Base-by-base conservation (phyloP, 192 early-diverging fungal species). In the Linnemannia schmuckeri region DNA sequence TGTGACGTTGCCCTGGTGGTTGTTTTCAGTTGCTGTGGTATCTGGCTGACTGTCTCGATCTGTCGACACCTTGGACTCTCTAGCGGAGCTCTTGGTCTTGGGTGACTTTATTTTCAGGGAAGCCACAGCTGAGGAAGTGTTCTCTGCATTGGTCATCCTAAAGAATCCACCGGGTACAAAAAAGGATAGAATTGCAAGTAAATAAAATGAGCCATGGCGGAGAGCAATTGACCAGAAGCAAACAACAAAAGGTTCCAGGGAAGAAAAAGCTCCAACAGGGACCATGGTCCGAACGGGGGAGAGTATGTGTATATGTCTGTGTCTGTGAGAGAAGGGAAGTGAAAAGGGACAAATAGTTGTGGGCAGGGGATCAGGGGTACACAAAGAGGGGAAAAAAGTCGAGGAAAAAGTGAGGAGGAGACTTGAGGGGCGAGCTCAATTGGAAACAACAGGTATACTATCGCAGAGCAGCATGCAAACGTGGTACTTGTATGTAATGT, bases 71-170 rank as follows among this genome's bases (percentile, higher is more conserved):
- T 83, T 84, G 22, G 71, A 79, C 41, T 83, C 81, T 63, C 74
- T 81, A 9, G 82, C 61, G 8, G 61, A 80, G 69, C 70, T 83
- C 30, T 77, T 78, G 55, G 79, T 82, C 40, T 80, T 76, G 42
- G 84, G 68, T 10, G 75, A 41, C 44, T 79, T 80, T 81, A 74
- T 49, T 61, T 78, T 84, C 35, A 66, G 40, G 6, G 4, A 46
- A 3, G 74, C 41, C 22, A 38, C 42, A 33, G 42, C 68, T 17
- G 82, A 52, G 10, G 74, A 71, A n/a, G 57, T n/a, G 22, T 76
- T 40, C 27, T 20, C 37, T 27, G 54, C n/a, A 66, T 66, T 66
- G 61, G 61, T 66, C 61, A 66, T 66, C 61, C 61, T 66, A 27
- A 24, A 33, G 61, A 35, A 12, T 30, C 12, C 61, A 66, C n/a